Conservation (phyloP, 805 yeast species). For the Pichia californica region DNA sequence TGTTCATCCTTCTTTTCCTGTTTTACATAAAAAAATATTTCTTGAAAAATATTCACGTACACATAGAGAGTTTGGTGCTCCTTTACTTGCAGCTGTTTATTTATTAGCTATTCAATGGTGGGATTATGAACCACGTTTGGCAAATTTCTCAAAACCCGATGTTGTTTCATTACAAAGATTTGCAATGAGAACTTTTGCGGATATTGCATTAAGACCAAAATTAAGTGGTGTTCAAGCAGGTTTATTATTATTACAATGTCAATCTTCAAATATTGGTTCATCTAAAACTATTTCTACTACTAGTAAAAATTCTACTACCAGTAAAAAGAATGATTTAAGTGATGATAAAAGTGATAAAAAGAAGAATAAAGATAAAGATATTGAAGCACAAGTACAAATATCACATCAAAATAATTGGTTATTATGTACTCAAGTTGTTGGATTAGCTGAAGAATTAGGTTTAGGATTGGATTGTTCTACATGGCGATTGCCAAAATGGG, state of each 20-base stretch:
- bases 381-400: constrained; percentile 3
- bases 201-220: constrained; percentile 80
- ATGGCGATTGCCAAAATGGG: constrained; percentile 96
- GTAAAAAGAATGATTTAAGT: not conserved
- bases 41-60: constrained; percentile 87
- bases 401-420: constrained; percentile 69
- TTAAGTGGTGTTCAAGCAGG: constrained; percentile 92
- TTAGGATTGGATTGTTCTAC: constrained; percentile 82
- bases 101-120: constrained; percentile 89
- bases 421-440: constrained; percentile 77
- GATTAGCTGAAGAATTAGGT: constrained; percentile 85
- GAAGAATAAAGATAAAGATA: not conserved
- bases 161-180: constrained; percentile 60
- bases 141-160: constrained; percentile 75
- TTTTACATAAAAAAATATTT: constrained; percentile 85
- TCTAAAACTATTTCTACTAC: not conserved
- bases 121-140: constrained; percentile 77
- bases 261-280: constrained; percentile 23
- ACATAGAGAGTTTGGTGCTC: constrained; percentile 87
- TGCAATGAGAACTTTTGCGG: constrained; percentile 58
- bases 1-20: constrained; percentile 88
- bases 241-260: constrained; percentile 64
- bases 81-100: constrained; percentile 85
- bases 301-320: not conserved
- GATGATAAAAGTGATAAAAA: not conserved